Percentiles rank a stretch among this genome's conserved stretches.
These are phyloP conservation scores for Salvia sclarea DNA, from an alignment of 305 asterid genomes.

Conservation along the genomic window DNA sequence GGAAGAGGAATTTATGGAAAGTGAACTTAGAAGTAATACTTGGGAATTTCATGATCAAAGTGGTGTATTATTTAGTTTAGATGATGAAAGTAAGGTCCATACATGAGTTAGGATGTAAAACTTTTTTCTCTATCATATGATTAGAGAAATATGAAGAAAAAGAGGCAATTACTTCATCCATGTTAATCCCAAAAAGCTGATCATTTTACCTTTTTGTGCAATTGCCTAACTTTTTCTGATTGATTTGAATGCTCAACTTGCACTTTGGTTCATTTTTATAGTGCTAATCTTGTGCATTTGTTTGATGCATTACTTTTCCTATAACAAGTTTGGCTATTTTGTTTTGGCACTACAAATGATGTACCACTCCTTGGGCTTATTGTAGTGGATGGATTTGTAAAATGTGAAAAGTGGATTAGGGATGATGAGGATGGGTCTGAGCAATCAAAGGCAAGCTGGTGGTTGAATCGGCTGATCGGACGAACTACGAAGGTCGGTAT, in stretches of 20 bases:
- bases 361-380: constrained; percentile 14
- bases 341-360: constrained; percentile 12
- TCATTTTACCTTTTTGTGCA: background rate
- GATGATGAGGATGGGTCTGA: constrained; percentile 46
- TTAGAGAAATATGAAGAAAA: background rate
- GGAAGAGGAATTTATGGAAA: background rate
- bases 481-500: constrained; percentile 46
- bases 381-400: constrained; percentile 67
- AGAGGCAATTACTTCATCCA: background rate
- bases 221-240: background rate
- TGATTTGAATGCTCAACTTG: background rate
- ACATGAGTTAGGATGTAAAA: background rate
- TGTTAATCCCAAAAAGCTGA: background rate
- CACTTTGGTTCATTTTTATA: background rate
- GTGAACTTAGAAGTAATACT: background rate
- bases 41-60: background rate
- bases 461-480: constrained; percentile 57
- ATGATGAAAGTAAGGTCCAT: background rate
- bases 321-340: constrained; percentile 6
- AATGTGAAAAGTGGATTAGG: constrained; percentile 68
- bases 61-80: background rate
- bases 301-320: constrained; percentile 9
- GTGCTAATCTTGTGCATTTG: background rate
- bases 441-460: constrained; percentile 51
- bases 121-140: background rate